phyloP scores from a whole-genome alignment of 352 stramenopile genomes.

The Stephanocyclus meneghinianus region DNA sequence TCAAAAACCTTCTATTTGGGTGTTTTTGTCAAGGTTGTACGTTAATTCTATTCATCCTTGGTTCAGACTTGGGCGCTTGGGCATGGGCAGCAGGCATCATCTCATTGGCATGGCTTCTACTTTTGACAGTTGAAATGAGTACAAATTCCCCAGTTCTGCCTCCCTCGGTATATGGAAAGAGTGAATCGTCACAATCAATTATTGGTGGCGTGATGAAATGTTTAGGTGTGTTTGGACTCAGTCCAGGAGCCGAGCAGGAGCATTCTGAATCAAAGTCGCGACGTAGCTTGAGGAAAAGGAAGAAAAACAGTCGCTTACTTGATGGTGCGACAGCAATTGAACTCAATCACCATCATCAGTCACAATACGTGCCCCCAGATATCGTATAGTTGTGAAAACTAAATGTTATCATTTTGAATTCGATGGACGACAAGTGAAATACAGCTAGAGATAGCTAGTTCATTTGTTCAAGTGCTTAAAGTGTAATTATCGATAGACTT shows the following conservation, averaged over 20 bases:
- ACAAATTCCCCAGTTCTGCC: conserved; percentile 48
- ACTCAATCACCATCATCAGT: neutral
- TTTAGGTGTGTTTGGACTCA: neutral
- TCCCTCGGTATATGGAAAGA: neutral
- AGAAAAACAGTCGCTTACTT: conserved; percentile 10
- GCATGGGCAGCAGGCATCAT: conserved; percentile 33
- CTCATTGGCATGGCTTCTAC: conserved; percentile 45
- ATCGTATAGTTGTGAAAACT: neutral
- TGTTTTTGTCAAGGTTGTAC: conserved; percentile 48
- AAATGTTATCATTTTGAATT: neutral
- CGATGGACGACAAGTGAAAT: neutral
- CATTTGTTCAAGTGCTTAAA: neutral
- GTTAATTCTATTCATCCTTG: conserved; percentile 52
- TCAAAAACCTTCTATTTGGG: conserved; percentile 42
- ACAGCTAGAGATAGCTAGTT: neutral
- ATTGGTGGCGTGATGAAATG: neutral
- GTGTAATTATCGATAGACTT: neutral
- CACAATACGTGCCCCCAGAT: conserved; percentile 6
- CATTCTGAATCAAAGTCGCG: neutral
- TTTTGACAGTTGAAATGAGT: conserved; percentile 65
- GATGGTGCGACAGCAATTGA: neutral
- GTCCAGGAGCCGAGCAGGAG: conserved; percentile 2
- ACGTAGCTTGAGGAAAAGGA: neutral
- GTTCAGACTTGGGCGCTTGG: conserved; percentile 42
- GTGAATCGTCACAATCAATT: neutral